Evolutionary conservation across 2,329 filamentous ascomycete species (phyloP), one percentile per base, ranked within the genome.

Genomic region (Penicillium polonicum): DNA sequence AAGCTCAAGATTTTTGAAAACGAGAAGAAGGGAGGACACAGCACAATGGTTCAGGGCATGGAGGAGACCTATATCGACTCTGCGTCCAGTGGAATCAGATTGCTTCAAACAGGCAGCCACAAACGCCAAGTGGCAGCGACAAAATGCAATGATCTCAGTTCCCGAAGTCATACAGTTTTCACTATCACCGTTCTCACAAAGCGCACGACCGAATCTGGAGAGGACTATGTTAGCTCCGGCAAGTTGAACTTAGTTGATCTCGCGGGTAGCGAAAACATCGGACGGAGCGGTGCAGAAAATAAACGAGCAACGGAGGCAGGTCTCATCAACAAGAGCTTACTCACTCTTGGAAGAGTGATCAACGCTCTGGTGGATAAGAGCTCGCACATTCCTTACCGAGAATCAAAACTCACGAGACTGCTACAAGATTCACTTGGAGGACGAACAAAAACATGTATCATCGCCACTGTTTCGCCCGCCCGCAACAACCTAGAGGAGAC

Each of bases 111-210:
- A 62, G 95, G 94, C 61, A 97, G 92, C 74, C 83, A 94, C 77
- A 96, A 92, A 76, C 89, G 94, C 49, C 94, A 99, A 75, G 94
- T 99, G n/a, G 95, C 94, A 6, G 92, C 95, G 4, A 99, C 94
- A n/a, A 97, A 97, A 76, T 99, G 94, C 83, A 99, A 99, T 73
- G 94, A 99, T 68, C 85, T 97, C 55, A 97, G 92, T 76, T 97
- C 92, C 68, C 87, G 94, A 74, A 96, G 92, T 79, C 95, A 99
- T 72, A 99, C 94, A 0, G 89, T 99, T 23, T 99, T 99, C 71
- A 97, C 94, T 8, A 90, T 99, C 59, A 97, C 93, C 0, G 90
- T 92, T 0, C 91, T 92, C 70, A 88, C 92, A 69, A 96, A 96
- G 75, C 88, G 89, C 60, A 85, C 85, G 0, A 85, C 86, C 2